Base-by-base conservation (phyloP, 108 stramenopile genomes). In the Skeletonema potamos region DNA sequence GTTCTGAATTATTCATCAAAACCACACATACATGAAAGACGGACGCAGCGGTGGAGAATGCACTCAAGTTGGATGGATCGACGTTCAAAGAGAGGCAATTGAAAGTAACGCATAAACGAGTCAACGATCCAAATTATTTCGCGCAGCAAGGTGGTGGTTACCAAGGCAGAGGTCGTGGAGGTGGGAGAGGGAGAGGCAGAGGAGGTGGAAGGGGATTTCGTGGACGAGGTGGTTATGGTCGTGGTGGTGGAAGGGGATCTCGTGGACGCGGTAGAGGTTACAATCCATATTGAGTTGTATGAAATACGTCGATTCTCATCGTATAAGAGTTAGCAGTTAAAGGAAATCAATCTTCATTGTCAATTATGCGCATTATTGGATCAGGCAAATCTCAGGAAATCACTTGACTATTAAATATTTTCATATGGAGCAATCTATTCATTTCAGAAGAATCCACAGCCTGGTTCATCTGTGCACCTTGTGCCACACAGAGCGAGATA, bases 61-160 rank as follows among this genome's bases (percentile, higher is more conserved):
- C 97, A 9, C 54, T 97, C 57, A 89, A 94, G 58, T 72, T 99
- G 60, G 95, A 99, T 82, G 96, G 95, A 44, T 93, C 92, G 26
- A 92, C 86, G 12, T 96, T 99, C 82, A 96, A 91, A 66, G 96
- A 96, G 29, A 87, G 97, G 13, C 73, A 89, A 34, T 69, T 99
- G n/a, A 97, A 98, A 77, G 97, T 99, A 27, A 85, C 85, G 0
- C 61, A 81, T 20, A 97, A 97, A 70, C 85, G 96, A 18, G 89
- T 93, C 56, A 97, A 97, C 78, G 85, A 89, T 62, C 87, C 93
- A 2, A 80, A 83, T 62, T 82, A 70, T 39, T 90, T 67, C 67
- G 70, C 66, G 27, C 66, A 80, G 33, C 79, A 81, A 54, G 18
- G 41, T 30, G 70, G 65, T 17, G 78, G 80, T 43, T 79, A 79